Evolutionary conservation across 768 basidiomycete species (phyloP).

Genomic region (Asterophora parasitica): DNA sequence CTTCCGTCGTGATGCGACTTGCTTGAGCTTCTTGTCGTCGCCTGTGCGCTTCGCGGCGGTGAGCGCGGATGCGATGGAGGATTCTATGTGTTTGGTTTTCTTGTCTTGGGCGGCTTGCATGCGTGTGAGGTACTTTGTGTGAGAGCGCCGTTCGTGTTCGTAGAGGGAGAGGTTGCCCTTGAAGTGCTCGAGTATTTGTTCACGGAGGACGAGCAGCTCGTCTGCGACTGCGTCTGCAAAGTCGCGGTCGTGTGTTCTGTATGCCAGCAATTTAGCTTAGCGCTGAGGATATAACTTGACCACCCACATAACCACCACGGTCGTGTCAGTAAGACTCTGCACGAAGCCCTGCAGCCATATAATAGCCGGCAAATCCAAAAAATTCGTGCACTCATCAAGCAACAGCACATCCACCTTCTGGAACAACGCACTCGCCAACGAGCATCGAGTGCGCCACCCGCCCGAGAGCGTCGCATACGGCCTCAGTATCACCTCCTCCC

Average conservation of each 20-base stretch:
- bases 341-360: slow-evolving; percentile 54
- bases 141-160: slow-evolving; percentile 41
- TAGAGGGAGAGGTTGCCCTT: slow-evolving; percentile 51
- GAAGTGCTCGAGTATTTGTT: slow-evolving; percentile 48
- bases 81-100: slow-evolving; percentile 40
- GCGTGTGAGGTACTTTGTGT: slow-evolving; percentile 38
- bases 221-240: slow-evolving; percentile 58
- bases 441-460: slow-evolving; percentile 60
- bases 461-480: slow-evolving; percentile 50
- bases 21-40: slow-evolving; percentile 52
- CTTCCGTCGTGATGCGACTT: slow-evolving; percentile 56
- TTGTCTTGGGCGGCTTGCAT: slow-evolving; percentile 39
- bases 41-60: slow-evolving; percentile 51
- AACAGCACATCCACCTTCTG: slow-evolving; percentile 53
- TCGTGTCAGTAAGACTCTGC: slow-evolving; percentile 34
- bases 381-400: slow-evolving; percentile 55
- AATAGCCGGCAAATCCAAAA: slow-evolving; percentile 48
- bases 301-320: slow-evolving; percentile 48
- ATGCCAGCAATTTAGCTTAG: not conserved
- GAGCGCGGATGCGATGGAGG: slow-evolving; percentile 48
- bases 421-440: slow-evolving; percentile 55
- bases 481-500: slow-evolving; percentile 28
- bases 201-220: slow-evolving; percentile 56
- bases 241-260: slow-evolving; percentile 54
- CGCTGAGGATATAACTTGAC: not conserved